Conservation (phyloP, 306 rosid species). For the Abrus precatorius region DNA sequence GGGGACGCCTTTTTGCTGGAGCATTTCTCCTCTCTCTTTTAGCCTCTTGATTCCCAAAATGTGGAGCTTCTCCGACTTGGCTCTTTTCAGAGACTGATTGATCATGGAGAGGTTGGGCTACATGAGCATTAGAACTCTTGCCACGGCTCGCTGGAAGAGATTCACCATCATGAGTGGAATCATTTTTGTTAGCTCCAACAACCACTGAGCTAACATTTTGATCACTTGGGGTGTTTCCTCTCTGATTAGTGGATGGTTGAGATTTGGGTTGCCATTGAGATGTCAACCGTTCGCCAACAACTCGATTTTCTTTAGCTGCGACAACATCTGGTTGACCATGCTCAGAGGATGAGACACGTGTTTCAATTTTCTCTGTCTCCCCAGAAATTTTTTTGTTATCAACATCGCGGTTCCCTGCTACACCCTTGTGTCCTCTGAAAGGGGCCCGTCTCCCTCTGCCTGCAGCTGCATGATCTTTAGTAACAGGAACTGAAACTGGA, state of each 20-base stretch:
- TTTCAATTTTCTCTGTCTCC: constrained; percentile 57
- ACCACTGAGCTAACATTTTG: constrained; percentile 57
- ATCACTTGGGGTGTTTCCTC: constrained; percentile 55
- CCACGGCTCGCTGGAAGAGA: constrained; percentile 47
- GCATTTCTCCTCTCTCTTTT: constrained; percentile 68
- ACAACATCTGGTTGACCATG: constrained; percentile 58
- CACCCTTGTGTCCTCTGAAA: constrained; percentile 69
- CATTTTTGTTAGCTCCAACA: constrained; percentile 49
- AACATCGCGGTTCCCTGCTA: constrained; percentile 60
- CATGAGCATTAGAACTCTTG: constrained; percentile 47
- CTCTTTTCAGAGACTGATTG: constrained; percentile 55
- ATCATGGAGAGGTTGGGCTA: constrained; percentile 54
- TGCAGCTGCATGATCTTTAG: constrained; percentile 63
- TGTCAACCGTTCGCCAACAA: constrained; percentile 62
- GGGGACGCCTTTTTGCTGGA: constrained; percentile 64
- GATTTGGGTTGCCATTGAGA: constrained; percentile 94
- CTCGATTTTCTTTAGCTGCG: constrained; percentile 68
- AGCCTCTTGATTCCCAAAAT: constrained; percentile 55
- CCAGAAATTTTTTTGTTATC: constrained; percentile 62
- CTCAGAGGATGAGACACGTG: constrained; percentile 54
- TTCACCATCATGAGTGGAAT: constrained; percentile 49
- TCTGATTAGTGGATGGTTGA: constrained; percentile 64
- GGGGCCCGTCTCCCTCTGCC: constrained; percentile 68
- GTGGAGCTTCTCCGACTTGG: constrained; percentile 58
- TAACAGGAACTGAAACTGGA: constrained; percentile 51